Conservation (phyloP, 345 rosid genomes). For the Lenwebbia sp. region DNA sequence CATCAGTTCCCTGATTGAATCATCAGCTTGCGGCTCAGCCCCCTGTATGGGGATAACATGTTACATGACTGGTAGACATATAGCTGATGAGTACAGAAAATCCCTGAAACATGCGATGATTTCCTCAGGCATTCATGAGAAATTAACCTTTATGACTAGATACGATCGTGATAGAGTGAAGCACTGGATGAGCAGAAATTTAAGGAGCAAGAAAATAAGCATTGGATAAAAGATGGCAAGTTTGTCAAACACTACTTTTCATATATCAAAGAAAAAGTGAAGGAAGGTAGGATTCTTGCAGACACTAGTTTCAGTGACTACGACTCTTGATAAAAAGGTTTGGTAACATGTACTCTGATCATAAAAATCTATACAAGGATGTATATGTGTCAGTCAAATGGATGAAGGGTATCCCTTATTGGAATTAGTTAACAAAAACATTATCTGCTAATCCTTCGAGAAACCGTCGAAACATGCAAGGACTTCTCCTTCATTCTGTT, state of each 20-base stretch:
- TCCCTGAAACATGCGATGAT: background rate
- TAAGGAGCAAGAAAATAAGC: background rate
- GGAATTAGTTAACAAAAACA: background rate
- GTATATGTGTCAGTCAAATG: background rate
- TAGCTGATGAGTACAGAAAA: background rate
- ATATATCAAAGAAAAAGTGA: background rate
- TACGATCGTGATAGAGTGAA: background rate
- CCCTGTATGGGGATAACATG: background rate
- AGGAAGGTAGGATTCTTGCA: background rate
- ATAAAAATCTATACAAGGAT: background rate
- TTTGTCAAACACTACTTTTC: background rate
- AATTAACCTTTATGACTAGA: background rate
- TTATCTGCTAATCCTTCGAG: background rate
- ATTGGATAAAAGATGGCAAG: background rate
- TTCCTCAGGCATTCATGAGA: background rate
- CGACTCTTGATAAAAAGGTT: background rate
- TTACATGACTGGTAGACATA: background rate
- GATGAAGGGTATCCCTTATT: background rate
- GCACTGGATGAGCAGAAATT: background rate
- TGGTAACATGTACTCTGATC: background rate
- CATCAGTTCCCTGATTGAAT: background rate
- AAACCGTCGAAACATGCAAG: background rate
- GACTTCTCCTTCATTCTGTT: background rate
- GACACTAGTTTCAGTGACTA: background rate
- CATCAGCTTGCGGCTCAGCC: background rate